phyloP scores from a whole-genome alignment of 1,139 yeast genomes.

The Sugiyamaella novakii region DNA sequence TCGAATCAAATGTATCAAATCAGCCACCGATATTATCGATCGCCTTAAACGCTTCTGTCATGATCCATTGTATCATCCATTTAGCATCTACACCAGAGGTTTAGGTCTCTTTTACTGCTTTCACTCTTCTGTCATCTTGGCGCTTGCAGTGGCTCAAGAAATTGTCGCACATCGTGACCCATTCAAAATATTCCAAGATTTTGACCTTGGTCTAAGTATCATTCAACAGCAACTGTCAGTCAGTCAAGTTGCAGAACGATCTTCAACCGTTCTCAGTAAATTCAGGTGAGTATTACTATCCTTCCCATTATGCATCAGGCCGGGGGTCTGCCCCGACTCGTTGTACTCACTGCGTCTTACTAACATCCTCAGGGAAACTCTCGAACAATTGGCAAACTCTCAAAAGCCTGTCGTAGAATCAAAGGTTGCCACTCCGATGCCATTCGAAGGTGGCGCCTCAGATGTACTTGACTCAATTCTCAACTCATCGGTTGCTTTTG shows the following conservation, averaged over 20 bases:
- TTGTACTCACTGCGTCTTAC: not conserved
- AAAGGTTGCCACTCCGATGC: constrained; percentile 6
- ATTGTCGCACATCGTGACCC: constrained; percentile 12
- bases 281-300: constrained; percentile 17
- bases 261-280: constrained; percentile 8
- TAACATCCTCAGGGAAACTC: constrained; percentile 12
- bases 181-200: constrained; percentile 10
- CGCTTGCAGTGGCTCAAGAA: constrained; percentile 21
- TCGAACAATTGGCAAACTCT: constrained; percentile 9
- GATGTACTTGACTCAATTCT: constrained; percentile 18
- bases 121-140: constrained; percentile 22
- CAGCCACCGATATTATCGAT: constrained; percentile 17
- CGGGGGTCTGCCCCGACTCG: not conserved
- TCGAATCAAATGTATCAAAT: constrained; percentile 17
- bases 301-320: not conserved
- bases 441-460: constrained; percentile 3
- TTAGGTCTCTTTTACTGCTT: constrained; percentile 23
- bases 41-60: constrained; percentile 17
- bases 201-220: constrained; percentile 7
- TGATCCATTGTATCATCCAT: constrained; percentile 13
- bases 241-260: constrained; percentile 16
- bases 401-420: constrained; percentile 9
- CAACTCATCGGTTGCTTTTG: constrained; percentile 17
- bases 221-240: constrained; percentile 5
- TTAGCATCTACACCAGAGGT: constrained; percentile 19